Evolutionary conservation across 768 basidiomycete genomes (phyloP).

Genomic region (Exsudoporus frostii): DNA sequence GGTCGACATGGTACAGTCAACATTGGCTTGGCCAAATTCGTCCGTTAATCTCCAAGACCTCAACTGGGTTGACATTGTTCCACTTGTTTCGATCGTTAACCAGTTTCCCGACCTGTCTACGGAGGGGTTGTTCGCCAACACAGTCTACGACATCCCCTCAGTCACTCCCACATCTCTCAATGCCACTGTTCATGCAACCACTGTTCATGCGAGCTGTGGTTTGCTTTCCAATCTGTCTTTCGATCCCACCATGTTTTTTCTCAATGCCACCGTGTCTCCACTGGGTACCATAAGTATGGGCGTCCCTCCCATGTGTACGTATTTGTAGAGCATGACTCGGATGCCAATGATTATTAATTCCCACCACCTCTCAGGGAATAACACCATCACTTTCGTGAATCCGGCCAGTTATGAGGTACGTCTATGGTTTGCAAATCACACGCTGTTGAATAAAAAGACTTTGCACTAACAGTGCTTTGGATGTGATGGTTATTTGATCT

Average conservation of each 20-base stretch:
- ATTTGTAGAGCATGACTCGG: background rate
- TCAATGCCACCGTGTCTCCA: background rate
- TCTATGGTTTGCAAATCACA: background rate
- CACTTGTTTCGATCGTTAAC: no score
- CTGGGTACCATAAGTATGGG: background rate
- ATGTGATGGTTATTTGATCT: background rate
- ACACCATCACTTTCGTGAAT: background rate
- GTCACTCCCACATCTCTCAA: no score
- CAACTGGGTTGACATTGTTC: no score
- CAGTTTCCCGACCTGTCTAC: no score
- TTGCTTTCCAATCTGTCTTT: background rate
- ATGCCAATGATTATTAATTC: background rate
- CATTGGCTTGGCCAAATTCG: no score
- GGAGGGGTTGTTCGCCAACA: no score
- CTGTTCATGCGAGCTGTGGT: no score
- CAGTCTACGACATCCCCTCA: no score
- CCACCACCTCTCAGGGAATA: background rate
- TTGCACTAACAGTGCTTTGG: background rate
- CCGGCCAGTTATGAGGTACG: background rate
- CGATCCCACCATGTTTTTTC: no score
- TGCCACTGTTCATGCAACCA: no score
- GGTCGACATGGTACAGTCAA: no score
- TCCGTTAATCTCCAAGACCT: no score
- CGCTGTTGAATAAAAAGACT: background rate
- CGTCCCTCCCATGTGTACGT: background rate